phyloP scores from a whole-genome alignment of 148 eudicot species.

The Beta vulgaris region DNA sequence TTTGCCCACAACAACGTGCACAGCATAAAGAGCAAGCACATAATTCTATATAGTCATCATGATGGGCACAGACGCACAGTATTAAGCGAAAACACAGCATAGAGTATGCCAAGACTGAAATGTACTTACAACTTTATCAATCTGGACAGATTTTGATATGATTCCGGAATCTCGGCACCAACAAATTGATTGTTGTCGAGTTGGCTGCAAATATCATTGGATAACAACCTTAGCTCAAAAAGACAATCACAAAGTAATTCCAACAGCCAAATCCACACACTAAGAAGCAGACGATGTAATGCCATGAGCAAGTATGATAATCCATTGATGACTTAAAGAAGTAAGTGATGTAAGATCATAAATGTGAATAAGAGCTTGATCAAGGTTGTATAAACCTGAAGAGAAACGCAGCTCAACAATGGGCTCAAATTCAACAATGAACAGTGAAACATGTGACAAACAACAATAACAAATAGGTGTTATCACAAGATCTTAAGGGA shows the following conservation, averaged over 20 bases:
- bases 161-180: constrained; percentile 54
- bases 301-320: neutral
- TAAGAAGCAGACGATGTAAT: neutral
- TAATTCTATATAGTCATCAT: neutral
- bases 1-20: neutral
- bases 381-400: neutral
- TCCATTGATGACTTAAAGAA: neutral
- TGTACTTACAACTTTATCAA: constrained; percentile 68
- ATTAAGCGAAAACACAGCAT: neutral
- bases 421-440: neutral
- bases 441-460: neutral
- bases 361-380: neutral
- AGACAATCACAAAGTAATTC: constrained; percentile 7
- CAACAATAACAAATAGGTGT: neutral
- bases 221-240: constrained; percentile 8
- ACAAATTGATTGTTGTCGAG: constrained; percentile 70
- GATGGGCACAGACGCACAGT: too few relatives aligned
- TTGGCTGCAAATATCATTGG: constrained; percentile 48
- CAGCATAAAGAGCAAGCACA: neutral
- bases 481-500: neutral
- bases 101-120: neutral
- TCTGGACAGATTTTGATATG: constrained; percentile 55
- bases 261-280: neutral
- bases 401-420: neutral
- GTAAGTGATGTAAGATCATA: neutral